phyloP scores from a whole-genome alignment of 306 rosid species.

The Lathyrus oleraceus region DNA sequence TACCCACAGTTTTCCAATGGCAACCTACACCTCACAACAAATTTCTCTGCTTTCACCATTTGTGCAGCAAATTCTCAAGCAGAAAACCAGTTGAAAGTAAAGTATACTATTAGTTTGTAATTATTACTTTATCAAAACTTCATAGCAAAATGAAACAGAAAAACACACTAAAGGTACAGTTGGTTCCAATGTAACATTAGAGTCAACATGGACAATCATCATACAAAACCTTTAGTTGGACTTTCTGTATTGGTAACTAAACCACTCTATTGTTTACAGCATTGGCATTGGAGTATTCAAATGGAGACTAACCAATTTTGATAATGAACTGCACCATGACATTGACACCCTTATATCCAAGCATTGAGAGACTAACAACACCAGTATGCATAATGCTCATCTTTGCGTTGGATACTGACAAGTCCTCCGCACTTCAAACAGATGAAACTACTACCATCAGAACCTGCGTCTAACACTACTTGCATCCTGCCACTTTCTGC shows the following conservation, averaged over 20 bases:
- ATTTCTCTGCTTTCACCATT: background rate
- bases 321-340: slow-evolving; percentile 30
- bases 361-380: slow-evolving; percentile 57
- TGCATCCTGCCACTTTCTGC: slow-evolving; percentile 91
- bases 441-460: slow-evolving; percentile 95
- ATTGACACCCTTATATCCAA: background rate
- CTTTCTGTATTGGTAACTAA: slow-evolving; percentile 22
- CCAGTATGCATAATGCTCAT: slow-evolving; percentile 88
- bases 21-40: too few relatives aligned
- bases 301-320: slow-evolving; percentile 18
- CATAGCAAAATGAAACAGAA: slow-evolving; percentile 1
- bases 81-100: background rate
- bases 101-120: background rate
- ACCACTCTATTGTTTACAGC: slow-evolving; percentile 38
- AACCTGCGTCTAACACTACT: slow-evolving; percentile 84
- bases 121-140: background rate
- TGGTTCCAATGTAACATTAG: slow-evolving; percentile 29
- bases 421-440: slow-evolving; percentile 98
- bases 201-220: slow-evolving; percentile 22
- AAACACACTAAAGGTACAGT: background rate
- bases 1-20: too few relatives aligned
- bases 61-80: background rate
- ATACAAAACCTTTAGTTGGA: slow-evolving; percentile 27
- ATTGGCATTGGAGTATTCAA: slow-evolving; percentile 30
- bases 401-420: slow-evolving; percentile 84